Base-by-base conservation (phyloP, 495 filamentous ascomycete genomes). In the Aspergillus haitiensis region DNA sequence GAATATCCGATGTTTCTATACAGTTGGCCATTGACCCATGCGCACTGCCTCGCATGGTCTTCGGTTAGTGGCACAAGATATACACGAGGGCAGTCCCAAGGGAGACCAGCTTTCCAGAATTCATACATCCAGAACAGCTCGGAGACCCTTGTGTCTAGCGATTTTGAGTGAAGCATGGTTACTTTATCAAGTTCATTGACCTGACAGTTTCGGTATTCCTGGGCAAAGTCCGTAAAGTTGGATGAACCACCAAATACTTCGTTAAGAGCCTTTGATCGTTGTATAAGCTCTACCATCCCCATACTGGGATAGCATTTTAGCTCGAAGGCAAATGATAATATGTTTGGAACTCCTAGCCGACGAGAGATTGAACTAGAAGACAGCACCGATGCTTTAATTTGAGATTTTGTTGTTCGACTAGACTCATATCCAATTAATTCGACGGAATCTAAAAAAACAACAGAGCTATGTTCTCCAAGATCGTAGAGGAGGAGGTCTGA, bases 401-500 rank as follows among this genome's bases (percentile, higher is more conserved):
- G 48, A 4, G 61, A 50, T 12, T 47, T 36, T 7, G 40, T 31
- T 42, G 58, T 32, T 51, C 72, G 58, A 51, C 61, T 59, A 21
- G 66, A 15, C 13, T 59, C 52, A 21, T 44, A 60, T 44, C 59
- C 46, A 27, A 39, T 55, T 10, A 72, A 66, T 62, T 67, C 71
- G 57, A 75, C 58, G 6, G 85, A 84, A 51, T 77, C 70, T 21
- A 91, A 72, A 63, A 89, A 84, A 5, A 84, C 67, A 2, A 91
- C 84, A 6, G 75, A 71, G 2, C 87, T 84, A 16, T 77, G 42
- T 0, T 62, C 31, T 2, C 87, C 88, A 5, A 90, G 74, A 49
- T 89, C 79, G 64, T 90, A 79, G 0, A 90, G 76, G 18, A 91
- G 73, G n/a, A 92, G 75, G 63, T 93, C 89, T 0, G 89, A 92